Conservation (phyloP, 225 moss, liverwort and hornwort genomes). For the Physcomitrellopsis africana region DNA sequence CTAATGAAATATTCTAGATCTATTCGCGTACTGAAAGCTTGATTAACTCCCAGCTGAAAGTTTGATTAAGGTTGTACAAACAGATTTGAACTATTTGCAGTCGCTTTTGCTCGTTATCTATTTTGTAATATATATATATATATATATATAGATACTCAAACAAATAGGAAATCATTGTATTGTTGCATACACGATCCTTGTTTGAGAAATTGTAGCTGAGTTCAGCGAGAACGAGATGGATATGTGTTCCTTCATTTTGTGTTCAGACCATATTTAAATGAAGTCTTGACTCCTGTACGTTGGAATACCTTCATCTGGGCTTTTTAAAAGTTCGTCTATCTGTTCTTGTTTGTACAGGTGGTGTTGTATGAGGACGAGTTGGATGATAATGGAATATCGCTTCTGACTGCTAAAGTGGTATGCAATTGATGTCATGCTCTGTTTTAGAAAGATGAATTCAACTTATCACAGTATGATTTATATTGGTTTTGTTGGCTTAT, state of each 20-base stretch:
- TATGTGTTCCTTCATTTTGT: background rate
- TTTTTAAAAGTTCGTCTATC: background rate
- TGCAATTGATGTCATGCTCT: constrained; percentile 4
- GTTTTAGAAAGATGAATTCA: constrained; percentile 1
- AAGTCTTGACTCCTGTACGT: background rate
- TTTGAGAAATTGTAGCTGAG: constrained; percentile 15
- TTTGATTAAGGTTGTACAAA: constrained; percentile 8
- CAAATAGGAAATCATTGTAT: background rate
- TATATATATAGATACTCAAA: too few species aligned
- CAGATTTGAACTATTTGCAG: background rate
- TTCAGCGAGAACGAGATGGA: background rate
- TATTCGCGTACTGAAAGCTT: constrained; percentile 3
- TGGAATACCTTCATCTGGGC: background rate
- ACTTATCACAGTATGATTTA: constrained; percentile 2
- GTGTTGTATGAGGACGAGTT: constrained; percentile 91
- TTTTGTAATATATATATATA: too few species aligned
- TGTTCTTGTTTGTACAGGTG: constrained; percentile 52
- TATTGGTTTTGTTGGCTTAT: background rate
- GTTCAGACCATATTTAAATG: background rate
- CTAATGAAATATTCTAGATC: background rate
- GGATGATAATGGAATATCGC: constrained; percentile 88
- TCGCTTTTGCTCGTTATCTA: background rate
- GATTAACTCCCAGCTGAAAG: background rate
- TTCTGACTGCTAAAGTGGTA: constrained; percentile 90
- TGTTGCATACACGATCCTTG: background rate